Base-by-base conservation (phyloP, 768 basidiomycete genomes). In the Russula dissimulans region DNA sequence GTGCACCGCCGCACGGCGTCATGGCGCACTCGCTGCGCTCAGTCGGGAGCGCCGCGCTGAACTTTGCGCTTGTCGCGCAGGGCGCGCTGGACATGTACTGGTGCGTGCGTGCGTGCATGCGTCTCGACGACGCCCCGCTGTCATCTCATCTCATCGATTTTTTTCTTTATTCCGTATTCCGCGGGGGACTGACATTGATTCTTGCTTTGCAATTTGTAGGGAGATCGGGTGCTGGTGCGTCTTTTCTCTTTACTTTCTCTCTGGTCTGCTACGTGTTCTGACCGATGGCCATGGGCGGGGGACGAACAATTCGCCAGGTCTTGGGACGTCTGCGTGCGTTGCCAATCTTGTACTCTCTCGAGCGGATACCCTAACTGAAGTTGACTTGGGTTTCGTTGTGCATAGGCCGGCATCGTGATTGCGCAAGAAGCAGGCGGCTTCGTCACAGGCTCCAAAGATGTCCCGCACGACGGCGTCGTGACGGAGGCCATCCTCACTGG, bases 71-170 rank as follows among this genome's bases (percentile, higher is more conserved):
- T 72, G 91, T 95, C 8, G 95, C 95, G 4, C 86, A 91, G 69
- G 95, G 95, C 31, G 85, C 85, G 14, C 70, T 94, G 53, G 94
- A 97, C 67, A 69, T 94, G 61, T 95, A 92, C 67, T 94, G 91
- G 92, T 89, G 64, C 62, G 80, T 71, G 60, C 45, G 57, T 52
- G 53, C 12, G 92, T 89, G 64, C 62, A 80, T 71, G 60, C 45
- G 57, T 52, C 53, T 15, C 11, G 14, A 4, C 17, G 18, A 22
- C 51, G 39, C 10, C 42, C 29, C 11, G 36, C 3, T 12, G 22
- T 26, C 22, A 26, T 26, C 22, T 26, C 22, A 26, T 26, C 3
- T 42, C 34, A 36, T 36, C 34, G 34, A 10, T 10, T 10, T 29
- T n/a, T 1, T 29, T 18, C 18, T 50, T 50, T 2, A 1, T 31